Base-by-base conservation (phyloP, 352 stramenopile genomes). In the Elongisporangium prolatum region DNA sequence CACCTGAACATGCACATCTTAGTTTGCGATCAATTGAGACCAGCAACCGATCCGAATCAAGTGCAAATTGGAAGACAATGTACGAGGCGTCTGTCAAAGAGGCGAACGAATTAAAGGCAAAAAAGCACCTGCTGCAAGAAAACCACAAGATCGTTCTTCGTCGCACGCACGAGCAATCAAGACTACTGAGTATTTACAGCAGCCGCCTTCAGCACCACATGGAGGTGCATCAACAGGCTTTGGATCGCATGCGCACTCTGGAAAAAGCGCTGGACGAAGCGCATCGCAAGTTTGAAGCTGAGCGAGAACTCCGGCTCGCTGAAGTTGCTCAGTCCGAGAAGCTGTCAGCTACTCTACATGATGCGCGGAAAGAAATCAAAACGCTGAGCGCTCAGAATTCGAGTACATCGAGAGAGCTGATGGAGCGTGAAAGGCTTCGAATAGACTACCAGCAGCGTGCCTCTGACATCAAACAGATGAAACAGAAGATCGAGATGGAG, bases 151-250 rank as follows among this genome's bases (percentile, higher is more conserved):
- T 91, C 11, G 63, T 88, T 17, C 24, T 76, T 38, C 75, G 81
- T 6, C 79, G 84, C 14, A 71, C 75, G 1, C 70, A 80, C 5
- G 84, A 93, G 51, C 84, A 93, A 57, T 67, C 77, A 17, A 91
- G 84, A 44, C 63, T 93, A 18, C 64, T 93, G 16, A 69, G 68
- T 11, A 72, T 89, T 3, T 81, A 93, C 57, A 87, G 77, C 38
- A 48, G 52, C 13, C 75, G 84, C 9, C 71, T 88, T 18, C 48
- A 63, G 10, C 74, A 67, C 28, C 72, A 93, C 60, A 67, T 67
- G 24, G 75, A 84, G 11, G 69, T 84, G 4, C 75, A 91, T 28
- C 68, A 89, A 34, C 77, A 86, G 47, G 68, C 89, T 13, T 59
- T 93, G 20, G 57, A 72, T 10, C 76, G 75, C 13, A 67, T 88